Conservation (phyloP, 2,329 filamentous ascomycete genomes). For the Sphaerulina vaccinii region DNA sequence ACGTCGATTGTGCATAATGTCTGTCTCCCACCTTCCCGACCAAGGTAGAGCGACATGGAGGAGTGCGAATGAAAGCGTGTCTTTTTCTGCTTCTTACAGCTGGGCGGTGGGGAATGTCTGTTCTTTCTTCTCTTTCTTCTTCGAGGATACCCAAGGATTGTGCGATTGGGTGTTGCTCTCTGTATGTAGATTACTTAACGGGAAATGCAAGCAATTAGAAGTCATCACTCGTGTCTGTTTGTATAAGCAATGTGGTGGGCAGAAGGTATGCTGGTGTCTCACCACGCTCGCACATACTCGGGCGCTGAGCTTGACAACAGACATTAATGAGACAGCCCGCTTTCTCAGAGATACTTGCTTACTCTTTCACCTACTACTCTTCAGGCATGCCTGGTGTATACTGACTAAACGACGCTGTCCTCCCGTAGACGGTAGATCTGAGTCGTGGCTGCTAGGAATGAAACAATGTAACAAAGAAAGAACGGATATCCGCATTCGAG, state of each 20-base stretch:
- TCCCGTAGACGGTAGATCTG: too few species aligned
- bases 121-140: conserved; percentile 3
- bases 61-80: not conserved
- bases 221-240: not conserved
- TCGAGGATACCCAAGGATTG: conserved; percentile 9
- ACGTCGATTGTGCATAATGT: not conserved
- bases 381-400: too few species aligned
- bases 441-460: too few species aligned
- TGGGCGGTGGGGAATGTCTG: not conserved
- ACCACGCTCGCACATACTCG: too few species aligned
- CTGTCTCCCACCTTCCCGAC: not conserved
- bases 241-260: not conserved
- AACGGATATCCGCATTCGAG: too few species aligned
- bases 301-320: too few species aligned
- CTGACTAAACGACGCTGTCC: too few species aligned
- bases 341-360: too few species aligned
- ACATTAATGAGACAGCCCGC: too few species aligned
- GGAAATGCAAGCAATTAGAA: conserved; percentile 6
- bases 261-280: not conserved
- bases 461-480: too few species aligned
- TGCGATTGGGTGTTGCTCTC: conserved; percentile 8
- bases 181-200: conserved; percentile 12
- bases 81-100: conserved; percentile 5
- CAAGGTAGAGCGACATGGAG: not conserved
- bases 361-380: too few species aligned